Base-by-base conservation (phyloP, 2,329 filamentous ascomycete species). In the Trichoderma pleuroti region DNA sequence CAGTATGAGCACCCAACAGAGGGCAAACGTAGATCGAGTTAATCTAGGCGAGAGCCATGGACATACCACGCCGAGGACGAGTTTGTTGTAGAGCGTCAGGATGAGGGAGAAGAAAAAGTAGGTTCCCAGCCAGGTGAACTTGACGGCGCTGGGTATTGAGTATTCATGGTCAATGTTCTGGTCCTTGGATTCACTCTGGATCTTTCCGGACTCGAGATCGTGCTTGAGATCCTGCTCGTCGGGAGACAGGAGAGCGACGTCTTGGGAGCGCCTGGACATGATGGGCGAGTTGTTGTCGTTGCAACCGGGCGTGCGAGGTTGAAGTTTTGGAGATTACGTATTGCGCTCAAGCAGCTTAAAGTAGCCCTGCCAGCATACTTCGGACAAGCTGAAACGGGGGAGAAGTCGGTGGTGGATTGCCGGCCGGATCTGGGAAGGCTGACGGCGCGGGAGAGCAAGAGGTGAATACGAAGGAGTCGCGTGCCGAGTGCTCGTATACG, bases 61-160 rank as follows among this genome's bases (percentile, higher is more conserved):
- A 80, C 81, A 75, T 76, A 85, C 84, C 77, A 82, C 82, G 74
- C 84, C 84, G 70, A 89, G 78, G 26, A 89, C 85, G 34, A 86
- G 81, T 78, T 89, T 89, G 80, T 89, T 89, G 77, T 88, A 88
- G 26, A 89, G 81, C 9, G 87, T 89, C 68, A 89, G 78, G 70
- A 81, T 74, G 26, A 83, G 76, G 21, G 82, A 83, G 74, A 83
- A 82, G 75, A 84, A 80, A 76, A 88, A 87, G 76, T 88, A 88
- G 70, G 83, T 81, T 32, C 82, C 83, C 34, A 86, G 77, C 82
- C 84, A 86, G 66, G 82, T 80, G 73, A 85, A 84, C 77, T 86
- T 86, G 77, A 83, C 80, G 39, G 80, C 80, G 71, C 80, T 81
- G 60, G 82, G 78, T 52, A 83, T 81, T 8, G 81, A 81, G 76